Conservation (phyloP, 2,329 filamentous ascomycete species). For the Aspergillus tubingensis region DNA sequence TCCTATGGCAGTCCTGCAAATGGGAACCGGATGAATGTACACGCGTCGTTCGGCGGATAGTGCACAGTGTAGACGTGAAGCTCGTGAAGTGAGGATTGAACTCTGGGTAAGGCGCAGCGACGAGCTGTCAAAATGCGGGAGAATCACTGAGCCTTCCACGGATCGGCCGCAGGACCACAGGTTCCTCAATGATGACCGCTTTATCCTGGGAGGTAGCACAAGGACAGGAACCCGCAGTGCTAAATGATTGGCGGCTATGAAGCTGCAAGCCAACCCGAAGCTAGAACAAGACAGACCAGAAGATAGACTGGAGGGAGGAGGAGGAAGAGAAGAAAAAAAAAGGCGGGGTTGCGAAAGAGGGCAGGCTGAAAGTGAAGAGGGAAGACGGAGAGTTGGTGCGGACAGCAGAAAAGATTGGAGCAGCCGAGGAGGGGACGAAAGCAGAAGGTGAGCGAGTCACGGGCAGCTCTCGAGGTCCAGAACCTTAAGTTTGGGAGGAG, state of each 20-base stretch:
- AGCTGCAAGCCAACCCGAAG: conserved; percentile 7
- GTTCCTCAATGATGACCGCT: conserved; percentile 21
- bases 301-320: background rate
- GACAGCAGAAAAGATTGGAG: conserved; percentile 3
- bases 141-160: conserved; percentile 36
- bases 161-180: conserved; percentile 27
- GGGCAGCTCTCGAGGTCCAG: conserved; percentile 12
- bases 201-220: conserved; percentile 12
- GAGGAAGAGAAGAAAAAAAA: background rate
- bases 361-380: background rate
- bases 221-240: conserved; percentile 9
- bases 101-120: conserved; percentile 30
- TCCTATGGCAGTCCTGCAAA: background rate
- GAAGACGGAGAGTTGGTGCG: conserved; percentile 3
- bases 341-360: conserved; percentile 10
- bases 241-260: conserved; percentile 2
- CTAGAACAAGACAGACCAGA: background rate
- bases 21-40: background rate
- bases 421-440: conserved; percentile 2
- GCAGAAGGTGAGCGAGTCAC: conserved; percentile 13
- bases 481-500: background rate
- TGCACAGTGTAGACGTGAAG: conserved; percentile 9
- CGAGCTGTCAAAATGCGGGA: conserved; percentile 38
- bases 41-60: conserved; percentile 3
- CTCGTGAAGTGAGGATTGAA: conserved; percentile 15